Evolutionary conservation across 371 early-diverging fungal species (phyloP).

Genomic region (Syncephalastrum racemosum): DNA sequence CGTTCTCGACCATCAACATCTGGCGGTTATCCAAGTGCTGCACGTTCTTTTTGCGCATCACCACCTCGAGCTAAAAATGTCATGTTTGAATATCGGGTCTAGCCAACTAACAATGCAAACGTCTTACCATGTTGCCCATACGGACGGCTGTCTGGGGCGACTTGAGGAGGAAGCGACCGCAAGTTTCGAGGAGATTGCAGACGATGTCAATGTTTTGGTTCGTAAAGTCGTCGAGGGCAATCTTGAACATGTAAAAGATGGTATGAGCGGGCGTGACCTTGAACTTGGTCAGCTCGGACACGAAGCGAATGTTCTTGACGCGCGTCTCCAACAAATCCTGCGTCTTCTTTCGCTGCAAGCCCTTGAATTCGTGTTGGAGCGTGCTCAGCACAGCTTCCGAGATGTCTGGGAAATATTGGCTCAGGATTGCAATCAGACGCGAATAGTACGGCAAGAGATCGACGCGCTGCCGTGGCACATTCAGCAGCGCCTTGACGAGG

Average conservation of each 20-base stretch:
- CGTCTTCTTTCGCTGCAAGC: conserved; percentile 66
- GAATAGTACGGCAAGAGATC: conserved; percentile 92
- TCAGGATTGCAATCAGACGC: conserved; percentile 85
- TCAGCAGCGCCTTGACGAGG: conserved; percentile 71
- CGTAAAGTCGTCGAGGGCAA: conserved; percentile 81
- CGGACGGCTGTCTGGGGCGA: conserved; percentile 72
- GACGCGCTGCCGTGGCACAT: conserved; percentile 78
- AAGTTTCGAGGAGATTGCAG: conserved; percentile 83
- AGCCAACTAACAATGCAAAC: too few species aligned
- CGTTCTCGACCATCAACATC: conserved; percentile 89
- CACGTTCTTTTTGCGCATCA: conserved; percentile 85
- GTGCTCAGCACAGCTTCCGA: conserved; percentile 65
- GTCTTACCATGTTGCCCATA: conserved; percentile 61
- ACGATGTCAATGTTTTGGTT: conserved; percentile 82
- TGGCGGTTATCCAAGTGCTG: conserved; percentile 85
- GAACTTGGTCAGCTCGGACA: conserved; percentile 94
- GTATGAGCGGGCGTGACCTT: conserved; percentile 77
- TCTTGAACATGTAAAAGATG: conserved; percentile 81
- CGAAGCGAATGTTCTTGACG: conserved; percentile 81
- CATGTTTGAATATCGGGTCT: too few species aligned
- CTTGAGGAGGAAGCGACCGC: conserved; percentile 85
- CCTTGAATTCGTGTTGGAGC: conserved; percentile 79
- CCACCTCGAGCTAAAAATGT: conserved; percentile 71
- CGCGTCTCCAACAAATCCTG: conserved; percentile 72
- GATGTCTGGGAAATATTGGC: conserved; percentile 86